phyloP scores from a whole-genome alignment of 192 early-diverging fungal genomes.

The Coemansia sp. region DNA sequence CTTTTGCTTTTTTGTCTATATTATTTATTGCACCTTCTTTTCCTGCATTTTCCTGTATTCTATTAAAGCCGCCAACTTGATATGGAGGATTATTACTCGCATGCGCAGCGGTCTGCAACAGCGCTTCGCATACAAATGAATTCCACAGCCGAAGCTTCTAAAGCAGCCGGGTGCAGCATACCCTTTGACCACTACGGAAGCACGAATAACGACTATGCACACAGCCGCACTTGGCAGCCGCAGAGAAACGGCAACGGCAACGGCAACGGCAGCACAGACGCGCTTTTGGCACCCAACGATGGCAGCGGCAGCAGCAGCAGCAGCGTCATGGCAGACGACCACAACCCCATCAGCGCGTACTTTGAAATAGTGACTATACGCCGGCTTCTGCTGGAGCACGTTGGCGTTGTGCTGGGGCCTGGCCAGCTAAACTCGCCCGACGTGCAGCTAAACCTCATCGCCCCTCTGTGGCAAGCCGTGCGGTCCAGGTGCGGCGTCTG shows the following conservation, averaged over 20 bases:
- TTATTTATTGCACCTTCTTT: no score
- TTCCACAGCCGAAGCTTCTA: neutral
- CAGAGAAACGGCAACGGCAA: no score
- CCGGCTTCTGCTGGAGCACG: slow-evolving; percentile 36
- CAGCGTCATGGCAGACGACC: slow-evolving; percentile 25
- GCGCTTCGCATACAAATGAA: slow-evolving; percentile 9
- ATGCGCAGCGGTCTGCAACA: slow-evolving; percentile 16
- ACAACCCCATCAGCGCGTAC: slow-evolving; percentile 35
- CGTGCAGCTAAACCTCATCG: slow-evolving; percentile 40
- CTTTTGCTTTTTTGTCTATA: no score
- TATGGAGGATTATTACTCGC: slow-evolving; percentile 16
- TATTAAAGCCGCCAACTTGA: neutral
- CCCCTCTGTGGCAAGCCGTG: slow-evolving; percentile 35
- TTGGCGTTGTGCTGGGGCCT: slow-evolving; percentile 32
- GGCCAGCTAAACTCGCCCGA: slow-evolving; percentile 44
- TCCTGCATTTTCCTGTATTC: no score
- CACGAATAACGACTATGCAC: neutral
- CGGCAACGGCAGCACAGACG: slow-evolving; percentile 8
- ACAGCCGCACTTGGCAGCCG: neutral
- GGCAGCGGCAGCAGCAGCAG: neutral
- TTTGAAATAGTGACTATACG: slow-evolving; percentile 31
- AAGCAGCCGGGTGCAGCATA: neutral
- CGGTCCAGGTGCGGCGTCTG: slow-evolving; percentile 40
- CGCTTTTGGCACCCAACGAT: neutral
- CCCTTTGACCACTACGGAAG: neutral